A percentile compares a stretch with the other conserved stretches of the same genome.
Conservation (phyloP, 2,329 filamentous ascomycete species). For the Beauveria rudraprayagi region DNA sequence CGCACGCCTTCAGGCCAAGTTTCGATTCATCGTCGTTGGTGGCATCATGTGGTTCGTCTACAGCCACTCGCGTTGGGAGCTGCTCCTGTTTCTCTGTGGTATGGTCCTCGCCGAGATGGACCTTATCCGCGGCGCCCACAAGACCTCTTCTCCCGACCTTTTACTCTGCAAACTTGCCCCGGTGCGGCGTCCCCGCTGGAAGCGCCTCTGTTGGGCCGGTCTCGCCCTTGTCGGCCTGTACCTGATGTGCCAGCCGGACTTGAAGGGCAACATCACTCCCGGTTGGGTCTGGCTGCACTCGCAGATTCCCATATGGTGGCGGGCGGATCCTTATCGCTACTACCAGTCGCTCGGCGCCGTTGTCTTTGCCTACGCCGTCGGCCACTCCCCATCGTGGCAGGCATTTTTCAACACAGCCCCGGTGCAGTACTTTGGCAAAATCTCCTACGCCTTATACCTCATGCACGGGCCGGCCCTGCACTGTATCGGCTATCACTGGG, state of each 20-base stretch:
- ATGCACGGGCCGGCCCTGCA: constrained; percentile 51
- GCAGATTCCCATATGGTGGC: constrained; percentile 42
- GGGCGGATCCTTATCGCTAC: constrained; percentile 42
- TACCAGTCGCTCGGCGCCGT: constrained; percentile 48
- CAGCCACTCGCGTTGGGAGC: constrained; percentile 43
- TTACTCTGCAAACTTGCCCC: constrained; percentile 17
- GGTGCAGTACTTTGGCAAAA: constrained; percentile 51
- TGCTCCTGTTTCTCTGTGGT: constrained; percentile 47
- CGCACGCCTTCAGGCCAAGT: constrained; percentile 33
- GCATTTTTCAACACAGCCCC: constrained; percentile 39
- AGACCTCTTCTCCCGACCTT: constrained; percentile 15
- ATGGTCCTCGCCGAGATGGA: constrained; percentile 49
- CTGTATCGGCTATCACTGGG: constrained; percentile 42
- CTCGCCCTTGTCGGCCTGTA: constrained; percentile 45
- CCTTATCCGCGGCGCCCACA: constrained; percentile 38
- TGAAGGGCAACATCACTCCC: constrained; percentile 37
- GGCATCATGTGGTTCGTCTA: constrained; percentile 37
- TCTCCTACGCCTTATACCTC: constrained; percentile 54
- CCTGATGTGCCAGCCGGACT: constrained; percentile 34
- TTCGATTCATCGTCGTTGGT: constrained; percentile 36
- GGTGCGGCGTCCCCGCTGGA: neutral
- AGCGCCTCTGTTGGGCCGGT: constrained; percentile 28
- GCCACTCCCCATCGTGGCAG: constrained; percentile 39
- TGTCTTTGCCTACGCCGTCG: constrained; percentile 42
- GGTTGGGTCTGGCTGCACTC: constrained; percentile 43